A percentile compares a stretch with the other conserved stretches of the same genome.
These are phyloP conservation scores for Rhodotorula sp. DNA, from an alignment of 1,284 basidiomycete species.

Conservation along the genomic window DNA sequence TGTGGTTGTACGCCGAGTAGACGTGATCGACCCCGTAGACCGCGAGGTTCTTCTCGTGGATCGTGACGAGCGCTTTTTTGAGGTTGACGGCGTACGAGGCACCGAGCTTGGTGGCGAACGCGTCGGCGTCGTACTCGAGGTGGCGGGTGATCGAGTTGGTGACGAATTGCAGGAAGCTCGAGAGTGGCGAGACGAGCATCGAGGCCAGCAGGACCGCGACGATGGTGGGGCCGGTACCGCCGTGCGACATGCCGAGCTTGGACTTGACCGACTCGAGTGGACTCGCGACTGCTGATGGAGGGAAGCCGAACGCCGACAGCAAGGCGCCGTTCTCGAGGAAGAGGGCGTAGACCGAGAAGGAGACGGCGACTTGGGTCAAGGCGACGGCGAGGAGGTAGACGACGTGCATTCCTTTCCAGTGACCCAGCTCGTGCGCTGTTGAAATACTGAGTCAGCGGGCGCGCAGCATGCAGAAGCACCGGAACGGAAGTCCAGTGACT, in stretches of 20 bases:
- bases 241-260: constrained; percentile 10
- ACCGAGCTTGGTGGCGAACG: constrained; percentile 68
- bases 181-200: constrained; percentile 79
- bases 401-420: constrained; percentile 86
- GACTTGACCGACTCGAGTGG: background rate
- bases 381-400: constrained; percentile 81
- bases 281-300: constrained; percentile 48
- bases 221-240: constrained; percentile 64
- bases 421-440: constrained; percentile 83
- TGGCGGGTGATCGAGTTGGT: constrained; percentile 77
- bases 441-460: no score
- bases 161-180: constrained; percentile 69
- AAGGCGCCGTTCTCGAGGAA: constrained; percentile 84
- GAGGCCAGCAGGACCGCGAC: constrained; percentile 85
- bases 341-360: constrained; percentile 83
- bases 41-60: constrained; percentile 79
- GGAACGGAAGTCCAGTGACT: background rate
- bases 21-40: constrained; percentile 50
- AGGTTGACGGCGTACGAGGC: constrained; percentile 64
- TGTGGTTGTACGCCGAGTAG: constrained; percentile 89
- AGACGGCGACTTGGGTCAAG: constrained; percentile 80
- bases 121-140: constrained; percentile 88
- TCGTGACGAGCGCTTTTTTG: constrained; percentile 69
- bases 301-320: constrained; percentile 82
- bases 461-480: background rate